phyloP scores from a whole-genome alignment of 208 protist species.

The Entamoeba histolytica region DNA sequence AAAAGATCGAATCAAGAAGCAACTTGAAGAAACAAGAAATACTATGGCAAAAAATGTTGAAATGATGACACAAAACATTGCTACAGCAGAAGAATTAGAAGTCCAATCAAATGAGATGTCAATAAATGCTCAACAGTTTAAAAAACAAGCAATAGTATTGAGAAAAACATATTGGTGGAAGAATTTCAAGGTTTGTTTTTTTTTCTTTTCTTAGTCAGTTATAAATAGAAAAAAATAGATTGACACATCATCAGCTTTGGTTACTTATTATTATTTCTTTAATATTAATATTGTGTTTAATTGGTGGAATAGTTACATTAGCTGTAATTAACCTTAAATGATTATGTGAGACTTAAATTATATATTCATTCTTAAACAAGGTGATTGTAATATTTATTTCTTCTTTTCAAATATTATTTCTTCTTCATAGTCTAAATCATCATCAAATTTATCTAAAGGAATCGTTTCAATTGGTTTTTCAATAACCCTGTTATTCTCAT shows the following conservation, averaged over 20 bases:
- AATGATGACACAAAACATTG: not conserved
- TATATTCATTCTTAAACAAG: not conserved
- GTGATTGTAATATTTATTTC: not conserved
- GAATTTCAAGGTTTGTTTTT: not conserved
- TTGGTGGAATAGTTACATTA: not conserved
- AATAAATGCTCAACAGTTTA: not conserved
- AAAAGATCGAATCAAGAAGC: not conserved
- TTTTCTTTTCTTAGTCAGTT: not conserved
- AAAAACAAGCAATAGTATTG: not conserved
- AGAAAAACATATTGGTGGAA: not conserved
- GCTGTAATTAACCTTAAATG: not conserved
- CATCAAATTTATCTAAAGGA: not conserved
- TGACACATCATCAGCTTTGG: not conserved
- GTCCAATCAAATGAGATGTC: not conserved
- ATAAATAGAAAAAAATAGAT: not conserved
- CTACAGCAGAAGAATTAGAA: not conserved
- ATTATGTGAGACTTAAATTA: not conserved
- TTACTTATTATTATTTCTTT: not conserved
- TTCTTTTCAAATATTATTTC: not conserved
- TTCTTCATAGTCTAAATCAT: not conserved
- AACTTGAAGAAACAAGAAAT: not conserved
- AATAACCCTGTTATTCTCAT: too few relatives aligned
- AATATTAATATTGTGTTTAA: not conserved
- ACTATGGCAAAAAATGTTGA: not conserved
- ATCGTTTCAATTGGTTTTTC: not conserved